Base-by-base conservation (phyloP, 371 early-diverging fungal genomes). In the Mortierella sp. region DNA sequence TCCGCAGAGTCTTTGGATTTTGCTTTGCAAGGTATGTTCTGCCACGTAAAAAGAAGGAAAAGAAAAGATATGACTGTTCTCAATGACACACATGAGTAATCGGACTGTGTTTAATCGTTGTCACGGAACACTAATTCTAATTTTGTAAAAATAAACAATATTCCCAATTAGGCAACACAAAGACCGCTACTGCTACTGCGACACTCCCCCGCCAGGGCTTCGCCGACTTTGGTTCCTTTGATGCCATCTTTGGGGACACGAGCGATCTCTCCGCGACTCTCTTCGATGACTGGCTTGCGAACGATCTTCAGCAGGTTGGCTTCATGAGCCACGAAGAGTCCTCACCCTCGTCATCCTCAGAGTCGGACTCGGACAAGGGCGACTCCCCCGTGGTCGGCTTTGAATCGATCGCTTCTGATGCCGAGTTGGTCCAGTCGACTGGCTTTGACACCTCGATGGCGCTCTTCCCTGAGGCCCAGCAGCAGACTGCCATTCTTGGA, bases 281-380 rank as follows among this genome's bases (percentile, higher is more conserved):
- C 55, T 75, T 75, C 50, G 76, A 75, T 26, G 76, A 75, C 37
- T 75, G 76, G 76, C 76, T 75, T 26, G 47, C 64, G n/a, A 75
- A 69, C 51, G 76, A 75, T 24, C 60, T 75, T 14, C 69, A 75
- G 43, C 76, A 69, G 34, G 72, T 56, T 27, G 56, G 63, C 57
- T 64, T 69, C 43, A 23, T 50, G 27, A 24, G 37, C 50, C 55
- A 63, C 30, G 64, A 68, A 34, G 70, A 64, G 17, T 23, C 65
- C 17, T 11, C 60, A 21, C 39, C 56, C 60, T 62, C 55, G 28
- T 67, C 57, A 34, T 60, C 72, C 15, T 62, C 70, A 23, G 63
- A 57, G n/a, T 69, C 64, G 8, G 69, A 63, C 57, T 50, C 66
- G 11, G 60, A 47, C 34, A 50, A 51, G 50, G 60, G 69, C 46